A percentile compares a stretch with the other conserved stretches of the same genome.
phyloP scores from a whole-genome alignment of 208 protist genomes.

The Leishmania lainsoni region DNA sequence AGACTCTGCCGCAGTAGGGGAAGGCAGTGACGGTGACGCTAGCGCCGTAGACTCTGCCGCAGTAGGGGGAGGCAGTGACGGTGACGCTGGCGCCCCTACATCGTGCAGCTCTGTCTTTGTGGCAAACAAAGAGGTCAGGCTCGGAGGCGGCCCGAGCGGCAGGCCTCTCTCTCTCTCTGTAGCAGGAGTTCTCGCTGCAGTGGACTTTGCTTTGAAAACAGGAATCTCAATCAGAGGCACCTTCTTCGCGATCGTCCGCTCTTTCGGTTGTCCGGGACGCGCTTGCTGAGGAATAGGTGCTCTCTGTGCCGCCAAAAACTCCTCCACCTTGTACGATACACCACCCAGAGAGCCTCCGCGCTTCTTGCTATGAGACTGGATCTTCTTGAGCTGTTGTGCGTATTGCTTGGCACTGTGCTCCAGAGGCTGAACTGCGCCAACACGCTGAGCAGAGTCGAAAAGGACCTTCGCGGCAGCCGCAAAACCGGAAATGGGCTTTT shows the following conservation, averaged over 20 bases:
- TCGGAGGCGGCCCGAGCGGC: neutral
- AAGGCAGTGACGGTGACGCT: neutral
- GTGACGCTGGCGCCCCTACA: neutral
- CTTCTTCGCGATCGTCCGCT: slow-evolving; percentile 42
- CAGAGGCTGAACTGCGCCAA: slow-evolving; percentile 73
- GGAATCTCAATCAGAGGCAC: slow-evolving; percentile 77
- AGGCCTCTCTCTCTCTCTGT: neutral
- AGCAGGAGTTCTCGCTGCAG: neutral
- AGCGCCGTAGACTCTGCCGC: neutral
- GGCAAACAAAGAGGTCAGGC: neutral
- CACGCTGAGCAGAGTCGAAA: slow-evolving; percentile 83
- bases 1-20: neutral
- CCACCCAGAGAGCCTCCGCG: slow-evolving; percentile 72
- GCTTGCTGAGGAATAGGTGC: slow-evolving; percentile 25
- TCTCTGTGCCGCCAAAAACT: slow-evolving; percentile 81
- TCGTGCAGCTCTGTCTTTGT: neutral
- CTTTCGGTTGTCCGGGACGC: neutral
- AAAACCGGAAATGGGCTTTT: slow-evolving; percentile 43
- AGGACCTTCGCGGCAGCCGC: slow-evolving; percentile 82
- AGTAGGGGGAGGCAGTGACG: neutral
- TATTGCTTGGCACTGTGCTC: slow-evolving; percentile 61
- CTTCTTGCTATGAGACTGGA: slow-evolving; percentile 80
- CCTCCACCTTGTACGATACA: slow-evolving; percentile 84
- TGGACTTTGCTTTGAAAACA: neutral
- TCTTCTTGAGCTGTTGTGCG: slow-evolving; percentile 76